Evolutionary conservation across 2,329 filamentous ascomycete species (phyloP).

Genomic region (Diaporthe velutina): DNA sequence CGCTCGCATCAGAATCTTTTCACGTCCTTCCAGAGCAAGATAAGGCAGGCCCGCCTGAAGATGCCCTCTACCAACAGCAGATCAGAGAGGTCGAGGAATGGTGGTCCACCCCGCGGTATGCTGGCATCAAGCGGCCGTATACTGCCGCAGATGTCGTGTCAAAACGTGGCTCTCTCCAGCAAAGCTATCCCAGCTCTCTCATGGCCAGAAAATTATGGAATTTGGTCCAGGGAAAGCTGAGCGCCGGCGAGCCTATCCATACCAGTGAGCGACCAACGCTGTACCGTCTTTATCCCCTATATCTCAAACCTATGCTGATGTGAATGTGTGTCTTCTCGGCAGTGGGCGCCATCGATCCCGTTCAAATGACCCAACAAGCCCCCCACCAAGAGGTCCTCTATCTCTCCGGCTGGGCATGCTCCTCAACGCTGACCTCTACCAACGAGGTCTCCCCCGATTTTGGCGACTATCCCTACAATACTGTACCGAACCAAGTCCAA

Average conservation of each 20-base stretch:
- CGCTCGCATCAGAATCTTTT: constrained; percentile 80
- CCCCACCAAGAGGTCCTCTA: constrained; percentile 96
- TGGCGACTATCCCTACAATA: constrained; percentile 99
- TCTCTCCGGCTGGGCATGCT: constrained; percentile 97
- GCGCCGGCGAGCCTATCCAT: constrained; percentile 89
- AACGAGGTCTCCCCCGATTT: constrained; percentile 99
- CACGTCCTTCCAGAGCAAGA: constrained; percentile 83
- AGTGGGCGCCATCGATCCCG: constrained; percentile 99
- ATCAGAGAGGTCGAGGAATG: constrained; percentile 88
- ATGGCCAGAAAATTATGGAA: constrained; percentile 97
- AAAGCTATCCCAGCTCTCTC: constrained; percentile 90
- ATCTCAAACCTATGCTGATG: constrained; percentile 7
- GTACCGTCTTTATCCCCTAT: neutral
- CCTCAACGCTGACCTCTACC: constrained; percentile 89
- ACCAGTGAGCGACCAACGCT: constrained; percentile 73
- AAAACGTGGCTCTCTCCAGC: constrained; percentile 89
- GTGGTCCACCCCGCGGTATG: constrained; percentile 89
- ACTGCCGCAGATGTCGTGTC: constrained; percentile 91
- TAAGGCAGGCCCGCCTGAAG: constrained; percentile 85
- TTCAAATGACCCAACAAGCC: constrained; percentile 99
- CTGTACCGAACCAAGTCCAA: constrained; percentile 97
- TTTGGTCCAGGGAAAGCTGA: constrained; percentile 81
- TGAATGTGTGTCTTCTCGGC: neutral
- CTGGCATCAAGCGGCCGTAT: constrained; percentile 93
- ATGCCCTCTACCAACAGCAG: constrained; percentile 86